Evolutionary conservation across 805 yeast genomes (phyloP).

Genomic region (Ogataea polymorpha): DNA sequence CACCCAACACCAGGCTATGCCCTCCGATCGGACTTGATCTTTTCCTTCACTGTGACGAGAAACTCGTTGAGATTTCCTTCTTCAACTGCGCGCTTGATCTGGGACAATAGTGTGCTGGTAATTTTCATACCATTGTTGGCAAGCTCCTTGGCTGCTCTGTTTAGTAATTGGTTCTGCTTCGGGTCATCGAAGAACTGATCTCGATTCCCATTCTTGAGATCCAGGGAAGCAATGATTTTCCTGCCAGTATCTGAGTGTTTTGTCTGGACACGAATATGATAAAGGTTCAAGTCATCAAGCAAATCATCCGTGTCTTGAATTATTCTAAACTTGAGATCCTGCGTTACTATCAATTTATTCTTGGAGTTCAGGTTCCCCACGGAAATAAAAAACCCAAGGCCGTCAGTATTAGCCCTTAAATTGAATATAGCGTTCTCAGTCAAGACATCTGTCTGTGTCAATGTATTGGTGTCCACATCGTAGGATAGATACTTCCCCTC

Average conservation of each 20-base stretch:
- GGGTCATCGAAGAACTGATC: slow-evolving; percentile 12
- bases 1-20: slow-evolving; percentile 12
- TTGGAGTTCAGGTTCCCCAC: slow-evolving; percentile 18
- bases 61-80: slow-evolving; percentile 29
- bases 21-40: slow-evolving; percentile 26
- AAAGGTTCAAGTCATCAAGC: slow-evolving; percentile 22
- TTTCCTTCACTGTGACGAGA: slow-evolving; percentile 28
- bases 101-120: slow-evolving; percentile 17
- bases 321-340: slow-evolving; percentile 21
- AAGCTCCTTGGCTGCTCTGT: slow-evolving; percentile 23
- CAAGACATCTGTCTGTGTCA: slow-evolving; percentile 25
- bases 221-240: slow-evolving; percentile 9
- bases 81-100: slow-evolving; percentile 23
- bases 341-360: slow-evolving; percentile 19
- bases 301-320: slow-evolving; percentile 31
- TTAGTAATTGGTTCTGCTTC: slow-evolving; percentile 16
- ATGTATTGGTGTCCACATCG: slow-evolving; percentile 15
- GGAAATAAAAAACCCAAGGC: slow-evolving; percentile 10
- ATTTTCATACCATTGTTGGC: slow-evolving; percentile 23
- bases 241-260: slow-evolving; percentile 22
- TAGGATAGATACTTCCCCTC: slow-evolving; percentile 25
- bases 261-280: slow-evolving; percentile 27
- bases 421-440: slow-evolving; percentile 30
- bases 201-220: slow-evolving; percentile 9
- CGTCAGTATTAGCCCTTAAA: slow-evolving; percentile 9